Conservation (phyloP, 1,284 basidiomycete genomes). For the Amylostereum areolatum region DNA sequence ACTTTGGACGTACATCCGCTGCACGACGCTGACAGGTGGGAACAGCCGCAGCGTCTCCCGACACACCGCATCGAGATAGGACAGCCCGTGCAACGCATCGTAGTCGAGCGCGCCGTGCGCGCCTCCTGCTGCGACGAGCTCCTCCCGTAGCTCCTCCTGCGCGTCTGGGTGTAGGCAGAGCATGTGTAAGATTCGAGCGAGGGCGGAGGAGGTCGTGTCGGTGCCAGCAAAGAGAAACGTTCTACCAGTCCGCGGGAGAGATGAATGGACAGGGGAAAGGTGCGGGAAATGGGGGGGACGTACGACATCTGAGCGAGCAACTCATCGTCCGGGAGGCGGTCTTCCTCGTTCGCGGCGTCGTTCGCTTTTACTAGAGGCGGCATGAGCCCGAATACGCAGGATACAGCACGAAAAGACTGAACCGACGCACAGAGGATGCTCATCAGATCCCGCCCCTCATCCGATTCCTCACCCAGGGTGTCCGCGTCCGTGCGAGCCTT, state of each 20-base stretch:
- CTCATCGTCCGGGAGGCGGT: constrained; percentile 7
- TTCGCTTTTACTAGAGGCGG: constrained; percentile 6
- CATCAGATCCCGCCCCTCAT: constrained; percentile 1
- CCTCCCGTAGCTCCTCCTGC: constrained; percentile 13
- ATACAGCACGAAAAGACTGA: background rate
- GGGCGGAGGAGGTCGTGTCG: constrained; percentile 17
- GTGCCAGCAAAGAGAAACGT: constrained; percentile 16
- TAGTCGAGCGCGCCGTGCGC: constrained; percentile 20
- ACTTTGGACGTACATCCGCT: constrained; percentile 28
- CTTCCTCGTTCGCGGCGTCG: constrained; percentile 7
- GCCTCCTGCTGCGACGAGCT: constrained; percentile 11
- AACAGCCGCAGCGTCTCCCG: constrained; percentile 41
- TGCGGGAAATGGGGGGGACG: background rate
- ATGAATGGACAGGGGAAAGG: constrained; percentile 13
- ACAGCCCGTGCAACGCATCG: constrained; percentile 31
- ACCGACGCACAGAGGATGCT: constrained; percentile 1
- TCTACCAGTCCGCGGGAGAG: constrained; percentile 14
- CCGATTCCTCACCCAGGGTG: constrained; percentile 22
- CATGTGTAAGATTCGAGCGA: constrained; percentile 13
- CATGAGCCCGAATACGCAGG: background rate
- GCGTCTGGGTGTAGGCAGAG: constrained; percentile 13
- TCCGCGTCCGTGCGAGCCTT: constrained; percentile 29
- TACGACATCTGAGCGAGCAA: constrained; percentile 11
- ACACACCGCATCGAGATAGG: constrained; percentile 39
- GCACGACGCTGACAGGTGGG: constrained; percentile 38